Evolutionary conservation across 495 filamentous ascomycete species (phyloP), one percentile per base, ranked within the genome.

Genomic region (Penicillium parvum): DNA sequence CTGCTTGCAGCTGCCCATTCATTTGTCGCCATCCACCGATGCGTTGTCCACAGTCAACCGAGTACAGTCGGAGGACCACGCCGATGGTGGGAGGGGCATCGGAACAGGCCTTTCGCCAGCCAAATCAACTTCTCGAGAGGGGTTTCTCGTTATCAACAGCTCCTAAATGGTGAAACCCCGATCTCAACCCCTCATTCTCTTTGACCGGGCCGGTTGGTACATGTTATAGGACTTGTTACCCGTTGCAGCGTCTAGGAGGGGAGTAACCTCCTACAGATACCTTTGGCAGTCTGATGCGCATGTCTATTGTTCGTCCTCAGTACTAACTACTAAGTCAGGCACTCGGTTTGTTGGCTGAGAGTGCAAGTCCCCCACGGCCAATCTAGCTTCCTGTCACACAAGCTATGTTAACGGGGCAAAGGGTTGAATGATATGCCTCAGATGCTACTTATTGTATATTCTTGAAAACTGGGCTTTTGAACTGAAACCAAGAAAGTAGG

Each of bases 51-150:
- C 14, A 36, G 40, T 48, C 51, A 52, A 16, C 40, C 37, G 47
- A 49, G 25, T 29, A 37, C 17, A 28, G 44, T 58, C 55, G 55
- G 55, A 19, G 18, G n/a, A 1, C 4, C 8, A 23, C 15, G 51
- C 55, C 55, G 55, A 58, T 41, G 45, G 23, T 32, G 32, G 18
- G 50, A 50, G 55, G 51, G 45, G 44, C 27, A 40, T 29, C 43
- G 39, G 35, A 36, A 19, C 21, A 44, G 16, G 20, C 20, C n/a
- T 37, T 33, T 18, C 12, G 11, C 32, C n/a, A 43, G 32, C 34
- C 38, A 39, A 37, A 32, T 23, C 33, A 47, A 43, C 25, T 17
- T 8, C 3, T 2, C 33, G n/a, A 30, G 25, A 26, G 29, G 39
- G 23, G 15, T 2, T 32, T 33, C 19, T 12, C 37, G 7, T 15